Base-by-base conservation (phyloP, 352 stramenopile species). In the Globisporangium takayamanum region DNA sequence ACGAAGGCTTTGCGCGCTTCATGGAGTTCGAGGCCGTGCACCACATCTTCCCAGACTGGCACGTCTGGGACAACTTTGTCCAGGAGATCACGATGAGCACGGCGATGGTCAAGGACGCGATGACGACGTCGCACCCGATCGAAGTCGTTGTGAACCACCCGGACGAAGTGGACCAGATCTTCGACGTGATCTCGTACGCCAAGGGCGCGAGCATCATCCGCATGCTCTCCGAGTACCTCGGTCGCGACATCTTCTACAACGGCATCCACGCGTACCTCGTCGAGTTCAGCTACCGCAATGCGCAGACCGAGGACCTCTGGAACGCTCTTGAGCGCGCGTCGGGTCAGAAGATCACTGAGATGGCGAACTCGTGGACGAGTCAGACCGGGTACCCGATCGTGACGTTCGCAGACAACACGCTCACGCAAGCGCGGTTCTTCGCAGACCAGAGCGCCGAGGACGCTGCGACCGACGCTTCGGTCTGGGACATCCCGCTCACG, bases 1-100 rank as follows among this genome's bases (percentile, higher is more conserved):
- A 99, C 74, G 97, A 99, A 72, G 96, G 96, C 8, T 99, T 99
- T 69, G 97, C 96, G 14, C 89, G 80, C 45, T 99, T 93, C 78
- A 97, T 97, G 73, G 93, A 99, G 74, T 97, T 97, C 65, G 92
- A 91, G 37, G 91, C 94, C n/a, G 83, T 95, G 1, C 70, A 98
- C 68, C 59, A 80, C 30, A 84, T 99, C 25, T 98, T 97, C 69
- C 95, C 95, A 0, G 77, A 97, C 28, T 99, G 92, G 91, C 74
- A 85, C 11, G 89, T 98, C 62, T 99, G 95, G 95, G 93, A 98
- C 59, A 90, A 94, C 55, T 99, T 98, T 63, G 91, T 96, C 41
- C 71, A 90, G 64, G 68, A 88, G 45, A 66, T 84, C 12, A 71
- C 79, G 36, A 66, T 90, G 33, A 76, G 74, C 37, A 71, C 81